Percentiles rank a stretch among this genome's conserved stretches.
These are phyloP conservation scores for Misopates orontium DNA, from an alignment of 257 asterid genomes.

Conservation along the genomic window DNA sequence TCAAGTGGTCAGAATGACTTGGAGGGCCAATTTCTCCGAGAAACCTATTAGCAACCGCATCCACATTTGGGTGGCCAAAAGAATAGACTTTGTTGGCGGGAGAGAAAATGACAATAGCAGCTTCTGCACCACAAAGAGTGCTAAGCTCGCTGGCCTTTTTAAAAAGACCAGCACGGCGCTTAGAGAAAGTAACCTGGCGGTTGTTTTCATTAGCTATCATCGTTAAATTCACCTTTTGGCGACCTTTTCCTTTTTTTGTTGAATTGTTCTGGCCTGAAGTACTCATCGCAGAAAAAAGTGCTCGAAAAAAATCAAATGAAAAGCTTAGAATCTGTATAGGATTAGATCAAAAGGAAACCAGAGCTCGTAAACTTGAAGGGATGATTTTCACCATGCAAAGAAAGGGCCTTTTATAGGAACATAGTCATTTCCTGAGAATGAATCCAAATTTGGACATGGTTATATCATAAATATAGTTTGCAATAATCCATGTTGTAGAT, in stretches of 20 bases:
- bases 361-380: too few species aligned
- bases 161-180: slow-evolving; percentile 57
- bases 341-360: neutral
- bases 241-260: slow-evolving; percentile 30
- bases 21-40: slow-evolving; percentile 1
- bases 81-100: slow-evolving; percentile 47
- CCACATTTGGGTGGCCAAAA: slow-evolving; percentile 53
- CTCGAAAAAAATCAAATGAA: too few species aligned
- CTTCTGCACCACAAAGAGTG: slow-evolving; percentile 50
- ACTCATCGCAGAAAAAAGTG: too few species aligned
- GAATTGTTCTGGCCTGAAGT: neutral
- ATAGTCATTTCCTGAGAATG: neutral
- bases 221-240: slow-evolving; percentile 44
- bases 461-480: neutral
- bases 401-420: slow-evolving; percentile 2
- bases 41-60: slow-evolving; percentile 27
- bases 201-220: slow-evolving; percentile 44
- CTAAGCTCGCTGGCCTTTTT: slow-evolving; percentile 69
- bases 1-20: neutral
- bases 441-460: neutral
- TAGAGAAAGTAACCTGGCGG: slow-evolving; percentile 58
- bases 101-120: slow-evolving; percentile 48
- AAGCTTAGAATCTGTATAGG: neutral
- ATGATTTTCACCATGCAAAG: neutral
- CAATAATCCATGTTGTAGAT: neutral